phyloP scores from a whole-genome alignment of 768 basidiomycete genomes.

The Glaciozyma antarctica region DNA sequence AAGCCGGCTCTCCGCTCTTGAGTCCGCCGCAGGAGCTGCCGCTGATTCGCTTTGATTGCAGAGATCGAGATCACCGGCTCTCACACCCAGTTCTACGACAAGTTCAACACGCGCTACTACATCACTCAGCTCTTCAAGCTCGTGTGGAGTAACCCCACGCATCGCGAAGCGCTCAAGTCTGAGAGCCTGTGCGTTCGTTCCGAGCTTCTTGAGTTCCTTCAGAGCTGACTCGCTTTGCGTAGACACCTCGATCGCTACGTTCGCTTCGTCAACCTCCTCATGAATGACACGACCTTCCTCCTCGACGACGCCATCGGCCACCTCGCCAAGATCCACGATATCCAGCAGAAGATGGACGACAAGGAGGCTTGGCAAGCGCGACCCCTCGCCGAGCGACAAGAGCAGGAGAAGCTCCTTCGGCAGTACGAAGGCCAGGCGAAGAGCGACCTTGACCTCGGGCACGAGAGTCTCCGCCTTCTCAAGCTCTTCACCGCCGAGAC shows the following conservation, averaged over 20 bases:
- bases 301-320: conserved; percentile 92
- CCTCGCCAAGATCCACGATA: conserved; percentile 73
- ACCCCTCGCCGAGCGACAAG: conserved; percentile 64
- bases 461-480: conserved; percentile 79
- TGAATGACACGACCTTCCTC: conserved; percentile 97
- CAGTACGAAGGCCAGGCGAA: conserved; percentile 75
- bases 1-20: conserved; percentile 30
- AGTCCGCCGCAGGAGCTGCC: too few relatives aligned
- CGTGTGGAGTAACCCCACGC: conserved; percentile 82
- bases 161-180: conserved; percentile 71
- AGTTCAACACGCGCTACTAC: conserved; percentile 50
- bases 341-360: conserved; percentile 77
- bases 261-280: conserved; percentile 91
- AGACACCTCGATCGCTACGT: conserved; percentile 90
- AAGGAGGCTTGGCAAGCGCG: conserved; percentile 57
- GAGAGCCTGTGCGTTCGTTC: conserved; percentile 59
- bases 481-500: conserved; percentile 87
- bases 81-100: conserved; percentile 97
- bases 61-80: conserved; percentile 97
- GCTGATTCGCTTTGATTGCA: conserved; percentile 37
- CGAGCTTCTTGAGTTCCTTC: neutral
- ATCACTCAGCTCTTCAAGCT: conserved; percentile 78
- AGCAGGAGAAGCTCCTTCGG: conserved; percentile 67
- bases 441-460: conserved; percentile 74
- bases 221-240: neutral